Evolutionary conservation across 495 filamentous ascomycete genomes (phyloP), one percentile per base, ranked within the genome.

Genomic region (Sordaria brevicollis): DNA sequence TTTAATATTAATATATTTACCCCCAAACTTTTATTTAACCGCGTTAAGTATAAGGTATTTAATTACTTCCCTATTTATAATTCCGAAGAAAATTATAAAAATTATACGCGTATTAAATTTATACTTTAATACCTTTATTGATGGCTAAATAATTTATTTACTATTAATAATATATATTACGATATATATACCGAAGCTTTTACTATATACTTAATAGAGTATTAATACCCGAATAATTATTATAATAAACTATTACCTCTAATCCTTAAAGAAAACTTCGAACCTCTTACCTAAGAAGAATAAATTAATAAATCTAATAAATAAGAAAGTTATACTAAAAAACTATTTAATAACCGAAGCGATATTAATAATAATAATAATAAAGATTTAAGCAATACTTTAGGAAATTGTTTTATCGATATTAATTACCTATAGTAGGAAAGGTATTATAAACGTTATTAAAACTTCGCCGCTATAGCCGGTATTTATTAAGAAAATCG

Each of bases 11-110:
- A 15, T n/a, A n/a, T n/a, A 38, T 1, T 38, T 15, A 3, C 4
- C 4, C 0, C 37, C 0, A 38, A 3, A 38, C 37, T 5, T 15
- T 0, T 38, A 15, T 15, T 17, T 5, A 5, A 38, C 13, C 13
- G 37, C 13, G 37, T 15, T 5, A 38, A 38, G 17, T 17, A 15
- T 0, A 38, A 5, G 13, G 37, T 38, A 5, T 5, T 38, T 15
- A 38, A 38, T 17, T 38, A 38, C 37, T 38, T 38, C 5, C 37
- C 13, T 0, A 3, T 38, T 5, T 38, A 41, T 41, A 41, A 41
- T 1, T 0, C 2, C 3, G 4, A 41, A n/a, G 2, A 41, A 0
- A 41, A n/a, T 6, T 6, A 6, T 5, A 6, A n/a, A 0, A 41
- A 41, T 8, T n/a, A n/a, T n/a, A n/a, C n/a, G 7, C 38, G 17